Percentiles rank a stretch among this genome's conserved stretches.
Evolutionary conservation across 495 filamentous ascomycete genomes (phyloP).

Genomic region (Elaphomyces granulatus): DNA sequence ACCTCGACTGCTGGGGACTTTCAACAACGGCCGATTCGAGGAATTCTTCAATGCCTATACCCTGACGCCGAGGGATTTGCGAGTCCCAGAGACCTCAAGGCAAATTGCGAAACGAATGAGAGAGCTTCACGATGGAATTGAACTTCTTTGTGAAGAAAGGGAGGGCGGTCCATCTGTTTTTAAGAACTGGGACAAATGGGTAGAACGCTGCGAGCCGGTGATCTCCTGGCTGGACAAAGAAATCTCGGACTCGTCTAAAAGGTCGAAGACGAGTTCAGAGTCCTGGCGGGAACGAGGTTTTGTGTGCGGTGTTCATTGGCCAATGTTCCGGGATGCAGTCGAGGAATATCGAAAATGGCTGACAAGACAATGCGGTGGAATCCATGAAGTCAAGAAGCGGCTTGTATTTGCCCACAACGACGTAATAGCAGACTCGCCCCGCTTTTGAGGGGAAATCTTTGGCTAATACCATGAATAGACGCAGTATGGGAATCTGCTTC

Average conservation of each 20-base stretch:
- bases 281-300: constrained; percentile 54
- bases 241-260: constrained; percentile 32
- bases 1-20: constrained; percentile 83
- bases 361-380: constrained; percentile 51
- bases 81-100: constrained; percentile 65
- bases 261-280: constrained; percentile 22
- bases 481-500: constrained; percentile 95
- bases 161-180: constrained; percentile 69
- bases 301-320: constrained; percentile 79
- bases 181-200: constrained; percentile 94
- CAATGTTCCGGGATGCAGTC: constrained; percentile 56
- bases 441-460: neutral
- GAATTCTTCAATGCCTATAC: constrained; percentile 75
- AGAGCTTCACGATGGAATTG: constrained; percentile 88
- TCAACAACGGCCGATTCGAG: constrained; percentile 92
- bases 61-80: constrained; percentile 61
- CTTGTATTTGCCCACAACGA: constrained; percentile 97
- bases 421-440: constrained; percentile 36
- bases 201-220: constrained; percentile 61
- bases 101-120: constrained; percentile 98
- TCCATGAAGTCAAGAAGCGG: constrained; percentile 47
- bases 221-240: constrained; percentile 63
- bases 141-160: constrained; percentile 63
- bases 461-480: constrained; percentile 42
- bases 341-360: constrained; percentile 68